Evolutionary conservation across 257 asterid species (phyloP), one percentile per base, ranked within the genome.

Genomic region (Nicotiana tabacum): DNA sequence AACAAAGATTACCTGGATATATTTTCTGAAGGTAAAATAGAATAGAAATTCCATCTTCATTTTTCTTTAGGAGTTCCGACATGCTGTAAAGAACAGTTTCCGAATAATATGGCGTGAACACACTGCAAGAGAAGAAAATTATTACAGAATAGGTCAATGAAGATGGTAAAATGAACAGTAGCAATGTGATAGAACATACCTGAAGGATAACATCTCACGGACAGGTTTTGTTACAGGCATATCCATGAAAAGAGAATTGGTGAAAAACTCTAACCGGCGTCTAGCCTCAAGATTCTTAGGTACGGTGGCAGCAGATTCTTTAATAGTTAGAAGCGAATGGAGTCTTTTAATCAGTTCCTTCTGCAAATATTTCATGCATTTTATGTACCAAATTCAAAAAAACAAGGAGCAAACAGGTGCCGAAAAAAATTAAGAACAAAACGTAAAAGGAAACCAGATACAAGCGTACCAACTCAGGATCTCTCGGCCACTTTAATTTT

Each of bases 51-150:
- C 98, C 99, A 87, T 96, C 99, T 89, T 96, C 99, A 90, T 96
- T 96, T 90, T 90, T 92, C 91, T 94, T 87, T 37, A 87, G 95
- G 83, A 96, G 98, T 72, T 96, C 99, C 77, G 98, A 9, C 99
- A 96, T 94, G 90, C 98, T 94, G 92, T 96, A 96, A 77, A 96
- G 97, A 89, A 96, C 99, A 82, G 86, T 92, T 97, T 94, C 99
- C 1, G 99, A 94, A 87, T 93, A 93, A 87, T 94, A 96, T 55
- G 98, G 98, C 57, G 99, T 94, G 95, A 96, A 96, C 72, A 96
- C 99, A 84, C 98, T 96, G 95, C 94, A 88, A 18, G 83, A 61
- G 37, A 27, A 74, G 37, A 74, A 74, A 48, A 13, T 48, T 48
- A 51, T 74, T 35, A 74, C 21, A 46, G 62, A 51, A 24, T 4